phyloP scores from a whole-genome alignment of 1,139 yeast genomes.

The Taphrina wiesneri region DNA sequence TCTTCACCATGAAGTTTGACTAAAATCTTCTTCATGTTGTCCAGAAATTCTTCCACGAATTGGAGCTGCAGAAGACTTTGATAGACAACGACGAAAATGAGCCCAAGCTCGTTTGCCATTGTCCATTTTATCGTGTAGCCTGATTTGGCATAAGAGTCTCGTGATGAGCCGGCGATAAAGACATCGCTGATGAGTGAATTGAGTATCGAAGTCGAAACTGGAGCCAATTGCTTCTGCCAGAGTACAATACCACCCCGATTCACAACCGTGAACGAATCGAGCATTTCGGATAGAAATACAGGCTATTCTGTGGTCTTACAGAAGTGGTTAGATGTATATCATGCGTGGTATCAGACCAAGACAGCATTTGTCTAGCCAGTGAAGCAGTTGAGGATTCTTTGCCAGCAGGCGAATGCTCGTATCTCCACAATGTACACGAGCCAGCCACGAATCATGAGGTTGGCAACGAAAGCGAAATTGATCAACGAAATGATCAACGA shows the following conservation, averaged over 20 bases:
- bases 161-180: constrained; percentile 48
- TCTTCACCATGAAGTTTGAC: constrained; percentile 43
- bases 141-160: constrained; percentile 40
- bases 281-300: constrained; percentile 46
- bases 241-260: constrained; percentile 61
- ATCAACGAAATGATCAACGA: too few relatives aligned
- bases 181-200: constrained; percentile 56
- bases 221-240: constrained; percentile 49
- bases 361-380: too few relatives aligned
- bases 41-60: constrained; percentile 46
- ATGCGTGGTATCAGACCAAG: too few relatives aligned
- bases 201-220: constrained; percentile 51
- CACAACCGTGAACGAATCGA: constrained; percentile 59
- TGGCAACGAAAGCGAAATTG: neutral
- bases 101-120: constrained; percentile 45
- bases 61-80: constrained; percentile 46
- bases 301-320: neutral
- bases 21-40: constrained; percentile 46
- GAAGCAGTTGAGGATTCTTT: neutral
- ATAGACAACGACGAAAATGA: constrained; percentile 42
- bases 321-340: too few relatives aligned
- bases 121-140: constrained; percentile 49
- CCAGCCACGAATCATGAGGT: neutral
- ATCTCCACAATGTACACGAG: neutral
- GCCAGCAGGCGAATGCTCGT: neutral